Base-by-base conservation (phyloP, 2,329 filamentous ascomycete species). In the Neoscytalidium dimidiatum region DNA sequence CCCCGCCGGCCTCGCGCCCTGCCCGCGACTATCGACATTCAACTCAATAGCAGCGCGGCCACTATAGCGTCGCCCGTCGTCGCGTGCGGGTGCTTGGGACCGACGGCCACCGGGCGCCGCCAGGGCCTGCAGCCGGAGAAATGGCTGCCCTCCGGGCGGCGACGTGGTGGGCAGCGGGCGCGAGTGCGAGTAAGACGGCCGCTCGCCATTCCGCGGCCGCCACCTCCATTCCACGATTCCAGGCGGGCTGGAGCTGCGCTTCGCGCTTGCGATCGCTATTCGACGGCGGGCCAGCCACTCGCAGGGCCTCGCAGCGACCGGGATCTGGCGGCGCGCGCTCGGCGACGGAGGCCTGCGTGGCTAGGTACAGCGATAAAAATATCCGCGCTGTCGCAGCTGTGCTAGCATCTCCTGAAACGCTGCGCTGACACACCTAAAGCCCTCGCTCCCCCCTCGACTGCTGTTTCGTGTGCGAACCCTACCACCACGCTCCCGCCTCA, bases 391-490 rank as follows among this genome's bases (percentile, higher is more conserved):
- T 60, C 56, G 41, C 56, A 60, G 56, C 38, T 33, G 56, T 60
- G 62, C 62, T 64, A 64, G 9, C 28, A 64, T 64, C 62, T 64
- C 62, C 62, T 64, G 62, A 64, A 64, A 64, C 62, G 52, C 62
- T 23, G 62, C 62, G 62, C 62, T 57, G 41, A 64, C 62, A 65
- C 56, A 57, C 53, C 63, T 65, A 65, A 65, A 65, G 63, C 63
- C 63, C 51, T 57, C 56, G 53, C 63, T 51, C 53, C 63, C 49
- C 63, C 56, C 63, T 65, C 63, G 38, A 51, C 63, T 49, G 46
- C 62, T 57, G 63, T 65, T 65, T 65, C 63, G 63, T 61, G 53
- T 64, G 62, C 44, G 51, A 53, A 48, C 46, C 53, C 63, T 52
- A 60, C 56, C 52, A 38, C 28, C 53, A 48, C 53, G 49, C 53